Evolutionary conservation across 2,329 filamentous ascomycete genomes (phyloP), one percentile per base, ranked within the genome.

Genomic region (Penicillium italicum): DNA sequence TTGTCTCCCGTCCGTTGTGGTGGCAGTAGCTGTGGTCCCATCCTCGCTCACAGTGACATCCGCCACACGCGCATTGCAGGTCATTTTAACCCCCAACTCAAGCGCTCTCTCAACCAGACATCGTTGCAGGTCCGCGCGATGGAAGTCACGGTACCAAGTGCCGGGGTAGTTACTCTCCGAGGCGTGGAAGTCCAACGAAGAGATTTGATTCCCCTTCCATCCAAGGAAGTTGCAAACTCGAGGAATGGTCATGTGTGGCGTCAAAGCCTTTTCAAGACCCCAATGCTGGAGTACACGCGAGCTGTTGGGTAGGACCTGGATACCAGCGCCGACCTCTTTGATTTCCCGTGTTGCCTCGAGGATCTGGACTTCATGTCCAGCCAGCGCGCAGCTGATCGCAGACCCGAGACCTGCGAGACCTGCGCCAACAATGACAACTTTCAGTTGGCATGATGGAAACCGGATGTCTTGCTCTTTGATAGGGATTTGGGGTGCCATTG

Each of bases 141-240:
- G 81, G 38, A 84, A 82, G 59, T 83, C 80, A 69, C 78, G 80
- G 60, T 82, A 83, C 66, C 66, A 69, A 7, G 24, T 69, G 0
- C 67, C 67, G 0, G 66, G 65, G 74, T 79, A 28, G 71, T 74
- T 3, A 14, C 58, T 57, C 16, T 69, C 66, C 14, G 75, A 77
- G 2, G 72, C 74, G 14, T 76, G 63, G 47, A 81, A 82, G 58
- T 82, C 73, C 71, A 82, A 76, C 1, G 69, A 65, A 0, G 77
- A 77, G 8, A 84, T 71, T 18, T 66, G 60, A 26, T 81, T 74
- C 4, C 81, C 80, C 52, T 80, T 81, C 81, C 80, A 83, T 1
- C 77, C 76, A 30, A 79, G 65, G 67, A 82, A 81, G 53, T 82
- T 82, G 60, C 69, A 77, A 52, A 67, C 72, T 53, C 65, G 69